These are phyloP conservation scores for Solanum dulcamara DNA, from an alignment of 257 asterid genomes.

Conservation along the genomic window DNA sequence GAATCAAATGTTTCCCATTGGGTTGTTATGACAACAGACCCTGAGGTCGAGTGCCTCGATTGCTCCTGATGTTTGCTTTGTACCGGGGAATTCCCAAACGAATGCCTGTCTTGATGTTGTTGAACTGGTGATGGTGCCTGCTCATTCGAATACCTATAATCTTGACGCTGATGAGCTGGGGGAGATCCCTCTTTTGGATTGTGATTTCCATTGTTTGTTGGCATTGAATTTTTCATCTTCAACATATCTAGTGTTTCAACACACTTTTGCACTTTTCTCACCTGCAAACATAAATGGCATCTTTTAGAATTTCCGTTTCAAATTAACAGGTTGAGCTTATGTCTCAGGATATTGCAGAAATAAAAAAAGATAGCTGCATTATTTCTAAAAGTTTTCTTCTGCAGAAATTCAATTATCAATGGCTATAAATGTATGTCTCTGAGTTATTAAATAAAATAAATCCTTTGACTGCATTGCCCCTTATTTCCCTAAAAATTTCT, in stretches of 20 bases:
- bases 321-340: background rate
- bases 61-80: background rate
- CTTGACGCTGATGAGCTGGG: background rate
- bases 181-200: background rate
- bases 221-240: slow-evolving; percentile 24
- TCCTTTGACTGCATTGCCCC: background rate
- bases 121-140: slow-evolving; percentile 4
- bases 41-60: slow-evolving; percentile 17
- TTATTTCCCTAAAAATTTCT: background rate
- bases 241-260: slow-evolving; percentile 31
- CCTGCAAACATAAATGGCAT: slow-evolving; percentile 2
- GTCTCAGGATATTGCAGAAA: background rate
- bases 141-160: background rate
- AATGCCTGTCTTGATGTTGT: slow-evolving; percentile 6
- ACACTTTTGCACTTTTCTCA: slow-evolving; percentile 27
- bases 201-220: slow-evolving; percentile 7
- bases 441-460: background rate
- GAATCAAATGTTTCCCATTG: slow-evolving; percentile 42
- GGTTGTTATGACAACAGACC: slow-evolving; percentile 27
- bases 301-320: background rate
- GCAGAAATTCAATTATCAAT: background rate
- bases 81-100: background rate
- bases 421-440: background rate
- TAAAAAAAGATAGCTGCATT: background rate
- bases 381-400: background rate